These are phyloP conservation scores for Ophiocordyceps sinensis DNA, from an alignment of 2,329 filamentous ascomycete genomes.

Conservation along the genomic window DNA sequence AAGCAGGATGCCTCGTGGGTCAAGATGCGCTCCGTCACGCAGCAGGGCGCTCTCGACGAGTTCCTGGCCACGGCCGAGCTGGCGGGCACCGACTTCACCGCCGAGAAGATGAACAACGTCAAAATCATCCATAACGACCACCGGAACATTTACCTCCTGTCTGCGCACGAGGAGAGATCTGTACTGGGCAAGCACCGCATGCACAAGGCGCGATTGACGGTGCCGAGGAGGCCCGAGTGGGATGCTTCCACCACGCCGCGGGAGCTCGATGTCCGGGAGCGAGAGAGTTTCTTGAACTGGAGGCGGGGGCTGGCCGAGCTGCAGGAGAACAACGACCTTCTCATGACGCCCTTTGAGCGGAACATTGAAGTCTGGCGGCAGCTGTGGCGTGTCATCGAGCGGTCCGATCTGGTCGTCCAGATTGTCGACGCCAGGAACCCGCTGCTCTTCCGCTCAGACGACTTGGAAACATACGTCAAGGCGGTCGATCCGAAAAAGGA, in stretches of 20 bases:
- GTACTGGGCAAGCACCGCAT: slow-evolving; percentile 68
- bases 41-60: slow-evolving; percentile 92
- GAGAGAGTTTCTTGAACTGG: slow-evolving; percentile 74
- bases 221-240: slow-evolving; percentile 83
- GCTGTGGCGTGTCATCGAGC: slow-evolving; percentile 93
- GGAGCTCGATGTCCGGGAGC: slow-evolving; percentile 67
- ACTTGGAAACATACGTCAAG: slow-evolving; percentile 88
- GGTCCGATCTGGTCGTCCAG: slow-evolving; percentile 89
- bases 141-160: slow-evolving; percentile 86
- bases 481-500: slow-evolving; percentile 78
- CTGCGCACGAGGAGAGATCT: slow-evolving; percentile 66
- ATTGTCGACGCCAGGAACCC: slow-evolving; percentile 97
- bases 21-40: slow-evolving; percentile 97
- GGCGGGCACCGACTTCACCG: slow-evolving; percentile 96
- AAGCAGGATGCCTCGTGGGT: slow-evolving; percentile 90
- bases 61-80: slow-evolving; percentile 92
- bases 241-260: slow-evolving; percentile 70
- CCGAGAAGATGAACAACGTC: slow-evolving; percentile 97
- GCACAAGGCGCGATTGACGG: slow-evolving; percentile 67
- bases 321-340: slow-evolving; percentile 82
- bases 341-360: slow-evolving; percentile 96
- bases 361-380: slow-evolving; percentile 98
- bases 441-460: slow-evolving; percentile 82
- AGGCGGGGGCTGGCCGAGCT: slow-evolving; percentile 79
- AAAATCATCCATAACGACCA: slow-evolving; percentile 97